A percentile compares a stretch with the other conserved stretches of the same genome.
Conservation (phyloP, 352 stramenopile genomes). For the Elongisporangium anandrum region DNA sequence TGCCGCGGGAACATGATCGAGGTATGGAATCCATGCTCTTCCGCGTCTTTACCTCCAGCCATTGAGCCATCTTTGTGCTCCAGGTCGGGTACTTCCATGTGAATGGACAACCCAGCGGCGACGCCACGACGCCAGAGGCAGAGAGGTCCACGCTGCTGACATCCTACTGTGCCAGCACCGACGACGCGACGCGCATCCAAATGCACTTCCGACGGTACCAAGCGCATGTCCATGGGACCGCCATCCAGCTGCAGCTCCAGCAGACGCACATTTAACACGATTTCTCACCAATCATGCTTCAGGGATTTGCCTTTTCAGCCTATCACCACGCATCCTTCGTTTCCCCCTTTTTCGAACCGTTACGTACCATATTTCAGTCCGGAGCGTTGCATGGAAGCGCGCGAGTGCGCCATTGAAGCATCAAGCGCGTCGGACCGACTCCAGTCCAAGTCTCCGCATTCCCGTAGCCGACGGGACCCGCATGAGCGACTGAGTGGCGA, state of each 20-base stretch:
- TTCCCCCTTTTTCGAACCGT: no score
- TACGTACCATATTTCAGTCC: no score
- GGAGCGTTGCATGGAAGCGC: no score
- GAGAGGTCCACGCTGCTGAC: conserved; percentile 23
- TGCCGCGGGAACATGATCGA: conserved; percentile 58
- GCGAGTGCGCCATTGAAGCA: no score
- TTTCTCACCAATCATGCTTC: no score
- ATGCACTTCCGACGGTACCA: conserved; percentile 46
- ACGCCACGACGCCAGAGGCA: conserved; percentile 4
- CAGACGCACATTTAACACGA: conserved; percentile 13
- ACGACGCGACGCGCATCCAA: conserved; percentile 10
- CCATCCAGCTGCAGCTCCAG: conserved; percentile 13
- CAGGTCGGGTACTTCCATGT: conserved; percentile 59
- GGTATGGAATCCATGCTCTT: conserved; percentile 18
- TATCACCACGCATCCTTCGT: no score
- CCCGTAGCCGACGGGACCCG: not conserved
- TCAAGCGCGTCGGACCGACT: no score
- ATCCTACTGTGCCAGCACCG: conserved; percentile 50
- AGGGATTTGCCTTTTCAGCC: no score
- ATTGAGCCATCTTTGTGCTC: not conserved
- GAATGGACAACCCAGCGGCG: not conserved
- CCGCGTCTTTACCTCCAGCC: not conserved
- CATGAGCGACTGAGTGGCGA: conserved; percentile 36
- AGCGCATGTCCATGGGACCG: conserved; percentile 4
- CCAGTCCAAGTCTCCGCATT: no score